These are phyloP conservation scores for Rhizopogon roseolus DNA, from an alignment of 768 basidiomycete species.

Conservation along the genomic window DNA sequence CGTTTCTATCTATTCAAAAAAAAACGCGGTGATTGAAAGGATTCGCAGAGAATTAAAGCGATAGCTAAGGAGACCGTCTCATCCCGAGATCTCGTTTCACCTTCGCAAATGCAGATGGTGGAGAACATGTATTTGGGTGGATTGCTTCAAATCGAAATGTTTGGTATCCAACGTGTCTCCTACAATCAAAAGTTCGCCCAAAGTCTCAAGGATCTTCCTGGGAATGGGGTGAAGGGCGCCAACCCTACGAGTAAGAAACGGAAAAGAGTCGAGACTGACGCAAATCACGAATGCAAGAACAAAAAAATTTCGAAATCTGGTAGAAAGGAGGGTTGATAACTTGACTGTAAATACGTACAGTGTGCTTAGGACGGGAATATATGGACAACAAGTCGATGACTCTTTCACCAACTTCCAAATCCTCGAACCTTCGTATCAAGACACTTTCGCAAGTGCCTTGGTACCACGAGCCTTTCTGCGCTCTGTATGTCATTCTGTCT, in stretches of 20 bases:
- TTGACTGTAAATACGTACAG: neutral
- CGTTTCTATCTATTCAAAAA: neutral
- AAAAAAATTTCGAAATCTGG: neutral
- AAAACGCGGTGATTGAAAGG: neutral
- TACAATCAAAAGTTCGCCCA: constrained; percentile 11
- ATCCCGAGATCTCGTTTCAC: constrained; percentile 16
- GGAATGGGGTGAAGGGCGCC: neutral
- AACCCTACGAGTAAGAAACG: neutral
- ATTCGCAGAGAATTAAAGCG: constrained; percentile 13
- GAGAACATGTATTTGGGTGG: constrained; percentile 23
- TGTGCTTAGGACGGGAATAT: neutral
- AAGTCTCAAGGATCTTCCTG: constrained; percentile 8
- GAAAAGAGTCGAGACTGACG: neutral
- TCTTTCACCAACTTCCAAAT: constrained; percentile 4
- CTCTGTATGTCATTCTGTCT: neutral
- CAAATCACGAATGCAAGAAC: too few species aligned
- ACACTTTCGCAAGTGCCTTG: constrained; percentile 66
- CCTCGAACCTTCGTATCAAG: constrained; percentile 50
- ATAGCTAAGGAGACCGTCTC: constrained; percentile 13
- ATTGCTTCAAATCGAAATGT: constrained; percentile 22
- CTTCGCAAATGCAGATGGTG: constrained; percentile 20
- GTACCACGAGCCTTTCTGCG: constrained; percentile 30
- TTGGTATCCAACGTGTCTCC: constrained; percentile 18
- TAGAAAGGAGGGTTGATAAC: neutral
- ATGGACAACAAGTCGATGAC: neutral